phyloP scores from a whole-genome alignment of 2,329 filamentous ascomycete genomes.

The Orbilia oligospora region DNA sequence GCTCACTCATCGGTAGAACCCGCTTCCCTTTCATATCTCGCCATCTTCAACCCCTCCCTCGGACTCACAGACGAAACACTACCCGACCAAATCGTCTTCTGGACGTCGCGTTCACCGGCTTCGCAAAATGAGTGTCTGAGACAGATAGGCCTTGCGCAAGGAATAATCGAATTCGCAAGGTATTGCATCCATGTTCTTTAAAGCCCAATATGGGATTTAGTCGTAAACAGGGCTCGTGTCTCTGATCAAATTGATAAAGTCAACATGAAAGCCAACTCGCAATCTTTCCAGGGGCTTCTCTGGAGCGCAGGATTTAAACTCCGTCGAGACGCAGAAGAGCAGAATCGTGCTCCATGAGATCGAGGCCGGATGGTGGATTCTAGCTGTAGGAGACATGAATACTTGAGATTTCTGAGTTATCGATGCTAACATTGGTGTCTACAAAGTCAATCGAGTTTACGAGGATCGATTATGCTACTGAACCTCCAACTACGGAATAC shows the following conservation, averaged over 20 bases:
- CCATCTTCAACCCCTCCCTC: conserved; percentile 93
- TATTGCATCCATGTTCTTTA: conserved; percentile 65
- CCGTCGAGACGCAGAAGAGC: conserved; percentile 90
- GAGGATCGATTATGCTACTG: conserved; percentile 69
- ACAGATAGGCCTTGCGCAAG: conserved; percentile 95
- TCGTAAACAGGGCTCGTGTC: conserved; percentile 52
- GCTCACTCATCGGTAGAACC: conserved; percentile 72
- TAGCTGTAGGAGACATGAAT: conserved; percentile 76
- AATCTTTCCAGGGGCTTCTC: conserved; percentile 78
- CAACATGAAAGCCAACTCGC: conserved; percentile 52
- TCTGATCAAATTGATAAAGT: conserved; percentile 32
- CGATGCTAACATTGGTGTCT: conserved; percentile 9
- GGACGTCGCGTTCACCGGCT: conserved; percentile 75
- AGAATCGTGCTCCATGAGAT: conserved; percentile 88
- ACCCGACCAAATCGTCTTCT: conserved; percentile 91
- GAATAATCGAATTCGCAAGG: conserved; percentile 92
- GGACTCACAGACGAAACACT: conserved; percentile 77
- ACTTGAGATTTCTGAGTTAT: not conserved
- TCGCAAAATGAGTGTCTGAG: conserved; percentile 85
- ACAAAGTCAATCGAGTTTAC: conserved; percentile 84
- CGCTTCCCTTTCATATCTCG: conserved; percentile 88
- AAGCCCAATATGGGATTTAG: not conserved
- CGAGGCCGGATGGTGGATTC: conserved; percentile 91
- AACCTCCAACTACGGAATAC: conserved; percentile 76
- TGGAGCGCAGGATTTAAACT: conserved; percentile 80